Conservation (phyloP, 208 protist genomes). For the Leishmania arabica region DNA sequence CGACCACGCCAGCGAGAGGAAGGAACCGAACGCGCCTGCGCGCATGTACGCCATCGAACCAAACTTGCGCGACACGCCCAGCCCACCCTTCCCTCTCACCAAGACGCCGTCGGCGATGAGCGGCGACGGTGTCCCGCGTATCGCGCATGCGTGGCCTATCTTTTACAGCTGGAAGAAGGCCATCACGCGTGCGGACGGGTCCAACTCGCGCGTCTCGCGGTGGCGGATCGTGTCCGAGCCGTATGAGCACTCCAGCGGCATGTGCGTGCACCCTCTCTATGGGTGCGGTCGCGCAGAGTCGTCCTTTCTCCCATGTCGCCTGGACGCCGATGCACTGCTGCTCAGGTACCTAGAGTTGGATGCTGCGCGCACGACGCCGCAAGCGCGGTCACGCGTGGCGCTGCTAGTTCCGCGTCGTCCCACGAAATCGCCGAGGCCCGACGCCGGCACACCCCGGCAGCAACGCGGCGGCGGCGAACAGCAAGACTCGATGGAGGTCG, state of each 20-base stretch:
- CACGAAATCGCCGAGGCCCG: neutral
- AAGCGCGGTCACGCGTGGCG: slow-evolving; percentile 9
- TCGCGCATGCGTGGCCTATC: slow-evolving; percentile 9
- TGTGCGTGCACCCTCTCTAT: slow-evolving; percentile 19
- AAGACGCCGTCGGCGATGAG: neutral
- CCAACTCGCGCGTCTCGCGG: slow-evolving; percentile 8
- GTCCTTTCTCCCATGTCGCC: slow-evolving; percentile 19
- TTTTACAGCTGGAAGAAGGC: slow-evolving; percentile 14
- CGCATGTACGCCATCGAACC: slow-evolving; percentile 14
- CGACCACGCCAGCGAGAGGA: slow-evolving; percentile 8
- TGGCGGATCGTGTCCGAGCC: slow-evolving; percentile 23
- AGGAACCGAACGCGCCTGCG: neutral
- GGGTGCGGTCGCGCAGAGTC: slow-evolving; percentile 7
- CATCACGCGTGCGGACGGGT: slow-evolving; percentile 13
- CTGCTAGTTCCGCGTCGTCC: slow-evolving; percentile 10
- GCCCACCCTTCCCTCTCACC: neutral
- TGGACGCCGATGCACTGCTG: slow-evolving; percentile 23
- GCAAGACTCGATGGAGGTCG: neutral
- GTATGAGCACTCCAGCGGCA: slow-evolving; percentile 1
- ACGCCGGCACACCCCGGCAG: neutral
- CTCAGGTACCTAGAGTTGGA: slow-evolving; percentile 13
- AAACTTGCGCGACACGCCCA: neutral
- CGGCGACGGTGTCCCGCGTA: slow-evolving; percentile 10
- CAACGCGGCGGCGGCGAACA: too few species aligned
- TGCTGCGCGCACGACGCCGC: neutral